A percentile compares a stretch with the other conserved stretches of the same genome.
Evolutionary conservation across 2,329 filamentous ascomycete genomes (phyloP).

Genomic region (Fusarium hainanense): DNA sequence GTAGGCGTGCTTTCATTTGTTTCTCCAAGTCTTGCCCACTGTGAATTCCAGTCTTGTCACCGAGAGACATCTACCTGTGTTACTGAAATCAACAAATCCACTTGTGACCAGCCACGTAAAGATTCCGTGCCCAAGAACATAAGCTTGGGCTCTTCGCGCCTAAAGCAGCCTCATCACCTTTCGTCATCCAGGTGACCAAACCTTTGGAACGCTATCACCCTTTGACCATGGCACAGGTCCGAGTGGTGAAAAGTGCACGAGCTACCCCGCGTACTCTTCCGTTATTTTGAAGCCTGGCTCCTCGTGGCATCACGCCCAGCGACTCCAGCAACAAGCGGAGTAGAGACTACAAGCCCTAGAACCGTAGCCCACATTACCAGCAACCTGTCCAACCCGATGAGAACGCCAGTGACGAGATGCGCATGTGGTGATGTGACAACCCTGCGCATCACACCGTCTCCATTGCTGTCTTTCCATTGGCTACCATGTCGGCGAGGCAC

Average conservation of each 20-base stretch:
- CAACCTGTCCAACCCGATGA: conserved; percentile 35
- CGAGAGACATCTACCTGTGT: neutral
- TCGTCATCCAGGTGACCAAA: conserved; percentile 23
- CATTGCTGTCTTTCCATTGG: conserved; percentile 32
- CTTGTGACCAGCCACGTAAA: conserved; percentile 11
- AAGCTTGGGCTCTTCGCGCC: conserved; percentile 25
- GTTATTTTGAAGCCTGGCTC: conserved; percentile 3
- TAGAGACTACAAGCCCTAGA: conserved; percentile 15
- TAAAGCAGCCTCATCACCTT: conserved; percentile 20
- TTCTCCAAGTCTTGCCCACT: neutral
- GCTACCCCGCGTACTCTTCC: conserved; percentile 31
- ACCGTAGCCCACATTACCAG: conserved; percentile 20
- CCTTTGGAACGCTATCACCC: conserved; percentile 21
- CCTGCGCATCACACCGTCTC: conserved; percentile 47
- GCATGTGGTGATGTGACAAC: conserved; percentile 47
- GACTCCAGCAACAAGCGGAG: conserved; percentile 3
- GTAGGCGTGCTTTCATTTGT: conserved; percentile 26
- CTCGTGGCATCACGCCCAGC: conserved; percentile 28
- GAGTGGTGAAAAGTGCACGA: conserved; percentile 21
- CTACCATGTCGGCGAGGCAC: conserved; percentile 28
- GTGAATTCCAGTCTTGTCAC: conserved; percentile 6
- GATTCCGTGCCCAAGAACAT: neutral
- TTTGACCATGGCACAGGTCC: conserved; percentile 23
- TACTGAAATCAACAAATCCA: neutral
- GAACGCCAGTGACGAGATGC: conserved; percentile 46